Percentiles rank a stretch among this genome's conserved stretches.
These are phyloP conservation scores for Plectranthus barbatus DNA, from an alignment of 257 asterid genomes.

Conservation along the genomic window DNA sequence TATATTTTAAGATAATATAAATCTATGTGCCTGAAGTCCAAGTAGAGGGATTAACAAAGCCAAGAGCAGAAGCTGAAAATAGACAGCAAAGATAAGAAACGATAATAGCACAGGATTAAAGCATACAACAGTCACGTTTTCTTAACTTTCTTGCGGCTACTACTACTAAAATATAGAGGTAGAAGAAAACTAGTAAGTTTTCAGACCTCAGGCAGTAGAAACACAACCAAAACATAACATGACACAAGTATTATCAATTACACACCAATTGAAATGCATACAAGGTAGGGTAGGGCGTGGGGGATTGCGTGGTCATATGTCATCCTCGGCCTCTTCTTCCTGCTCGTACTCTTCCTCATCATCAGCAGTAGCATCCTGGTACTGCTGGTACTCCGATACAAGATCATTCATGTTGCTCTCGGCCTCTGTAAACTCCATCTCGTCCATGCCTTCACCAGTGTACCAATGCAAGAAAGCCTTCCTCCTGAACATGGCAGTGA, in stretches of 20 bases:
- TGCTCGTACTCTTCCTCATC: too few species aligned
- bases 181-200: constrained; percentile 1
- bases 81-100: background rate
- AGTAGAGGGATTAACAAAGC: too few species aligned
- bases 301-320: background rate
- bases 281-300: background rate
- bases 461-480: too few species aligned
- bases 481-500: too few species aligned
- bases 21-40: too few species aligned
- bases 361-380: constrained; percentile 82
- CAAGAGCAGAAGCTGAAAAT: too few species aligned
- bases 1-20: too few species aligned
- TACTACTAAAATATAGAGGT: background rate
- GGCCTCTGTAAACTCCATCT: too few species aligned
- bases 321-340: constrained; percentile 36
- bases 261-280: constrained; percentile 1
- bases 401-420: too few species aligned
- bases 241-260: background rate
- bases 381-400: constrained; percentile 90
- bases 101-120: background rate
- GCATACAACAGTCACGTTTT: constrained; percentile 5
- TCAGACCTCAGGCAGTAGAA: constrained; percentile 1
- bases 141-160: background rate
- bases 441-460: too few species aligned
- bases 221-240: constrained; percentile 14